Evolutionary conservation across 2,329 filamentous ascomycete genomes (phyloP).

Genomic region (Cladosporium halotolerans): DNA sequence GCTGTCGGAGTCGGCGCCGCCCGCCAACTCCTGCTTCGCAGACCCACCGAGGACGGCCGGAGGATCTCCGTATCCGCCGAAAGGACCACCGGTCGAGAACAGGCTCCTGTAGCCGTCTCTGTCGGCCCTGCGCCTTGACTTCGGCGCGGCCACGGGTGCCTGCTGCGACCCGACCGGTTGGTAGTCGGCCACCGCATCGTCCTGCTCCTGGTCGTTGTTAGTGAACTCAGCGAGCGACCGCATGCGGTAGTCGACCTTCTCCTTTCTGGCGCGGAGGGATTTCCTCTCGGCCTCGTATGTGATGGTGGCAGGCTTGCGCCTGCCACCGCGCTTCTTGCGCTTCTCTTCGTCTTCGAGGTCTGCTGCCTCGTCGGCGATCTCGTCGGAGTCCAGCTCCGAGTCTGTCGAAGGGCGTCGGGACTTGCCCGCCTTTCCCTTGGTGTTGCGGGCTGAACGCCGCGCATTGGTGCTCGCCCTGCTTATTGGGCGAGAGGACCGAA

Average conservation of each 20-base stretch:
- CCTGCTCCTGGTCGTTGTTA: neutral
- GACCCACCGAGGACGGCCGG: conserved; percentile 68
- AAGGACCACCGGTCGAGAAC: conserved; percentile 86
- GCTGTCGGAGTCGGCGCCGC: conserved; percentile 85
- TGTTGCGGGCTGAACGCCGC: conserved; percentile 46
- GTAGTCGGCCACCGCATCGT: neutral
- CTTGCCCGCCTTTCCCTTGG: conserved; percentile 33
- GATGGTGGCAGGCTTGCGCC: conserved; percentile 15
- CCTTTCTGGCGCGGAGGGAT: conserved; percentile 57
- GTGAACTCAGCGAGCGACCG: conserved; percentile 32
- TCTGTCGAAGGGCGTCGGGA: conserved; percentile 38
- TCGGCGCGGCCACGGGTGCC: conserved; percentile 26
- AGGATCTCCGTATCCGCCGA: conserved; percentile 74
- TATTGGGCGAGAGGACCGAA: conserved; percentile 38
- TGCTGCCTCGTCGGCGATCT: conserved; percentile 51
- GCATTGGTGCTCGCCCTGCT: conserved; percentile 40
- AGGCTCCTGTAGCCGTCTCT: conserved; percentile 61
- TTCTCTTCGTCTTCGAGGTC: conserved; percentile 50
- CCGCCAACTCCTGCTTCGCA: conserved; percentile 66
- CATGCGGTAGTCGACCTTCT: conserved; percentile 80
- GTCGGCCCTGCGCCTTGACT: conserved; percentile 28
- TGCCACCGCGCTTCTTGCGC: conserved; percentile 36
- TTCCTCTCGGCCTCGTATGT: conserved; percentile 29
- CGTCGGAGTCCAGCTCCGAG: conserved; percentile 41
- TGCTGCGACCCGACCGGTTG: conserved; percentile 8